Percentiles rank a stretch among this genome's conserved stretches.
Evolutionary conservation across 805 yeast genomes (phyloP).

Genomic region (Ogataea pini): DNA sequence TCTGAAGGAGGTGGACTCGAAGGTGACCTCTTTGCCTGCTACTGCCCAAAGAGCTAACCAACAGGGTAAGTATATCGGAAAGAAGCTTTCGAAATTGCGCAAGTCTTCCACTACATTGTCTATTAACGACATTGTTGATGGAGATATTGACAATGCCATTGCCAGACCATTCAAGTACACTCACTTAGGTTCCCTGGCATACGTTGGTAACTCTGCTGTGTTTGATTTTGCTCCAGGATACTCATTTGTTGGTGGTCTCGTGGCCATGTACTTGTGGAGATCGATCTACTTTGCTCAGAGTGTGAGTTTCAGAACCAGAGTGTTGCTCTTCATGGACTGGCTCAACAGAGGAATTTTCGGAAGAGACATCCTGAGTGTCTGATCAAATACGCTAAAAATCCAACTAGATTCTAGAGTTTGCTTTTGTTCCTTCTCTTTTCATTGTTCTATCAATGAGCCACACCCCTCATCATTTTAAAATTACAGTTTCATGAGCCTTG

Average conservation of each 20-base stretch:
- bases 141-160: slow-evolving; percentile 56
- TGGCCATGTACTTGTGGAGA: slow-evolving; percentile 77
- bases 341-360: slow-evolving; percentile 60
- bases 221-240: slow-evolving; percentile 64
- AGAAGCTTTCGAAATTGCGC: slow-evolving; percentile 56
- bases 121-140: slow-evolving; percentile 48
- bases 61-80: slow-evolving; percentile 67
- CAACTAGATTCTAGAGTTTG: background rate
- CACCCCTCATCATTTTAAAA: background rate
- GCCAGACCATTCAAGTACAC: slow-evolving; percentile 60
- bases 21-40: slow-evolving; percentile 68
- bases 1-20: slow-evolving; percentile 56
- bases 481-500: slow-evolving; percentile 1
- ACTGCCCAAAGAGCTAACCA: slow-evolving; percentile 76
- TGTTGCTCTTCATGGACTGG: slow-evolving; percentile 67
- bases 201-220: slow-evolving; percentile 70
- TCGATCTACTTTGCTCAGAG: slow-evolving; percentile 69
- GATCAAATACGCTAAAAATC: background rate
- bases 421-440: background rate
- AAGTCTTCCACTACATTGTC: slow-evolving; percentile 44
- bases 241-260: slow-evolving; percentile 61
- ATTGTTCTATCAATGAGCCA: background rate
- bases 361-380: slow-evolving; percentile 42
- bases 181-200: slow-evolving; percentile 68
- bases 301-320: slow-evolving; percentile 64